Base-by-base conservation (phyloP, 495 filamentous ascomycete species). In the Trichoderma orchidacearum region DNA sequence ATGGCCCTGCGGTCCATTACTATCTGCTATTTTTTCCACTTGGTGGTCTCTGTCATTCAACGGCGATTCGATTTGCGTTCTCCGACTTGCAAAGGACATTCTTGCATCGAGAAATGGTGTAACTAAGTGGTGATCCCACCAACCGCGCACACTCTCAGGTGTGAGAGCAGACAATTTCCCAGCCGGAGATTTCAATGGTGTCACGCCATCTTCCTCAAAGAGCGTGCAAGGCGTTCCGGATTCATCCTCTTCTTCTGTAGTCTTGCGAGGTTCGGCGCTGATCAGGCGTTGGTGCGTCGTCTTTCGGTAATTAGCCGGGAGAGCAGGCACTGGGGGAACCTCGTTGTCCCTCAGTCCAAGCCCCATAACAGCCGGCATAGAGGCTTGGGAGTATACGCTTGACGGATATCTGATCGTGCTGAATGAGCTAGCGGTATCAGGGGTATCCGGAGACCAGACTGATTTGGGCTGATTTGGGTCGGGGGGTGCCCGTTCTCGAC, bases 111-210 rank as follows among this genome's bases (percentile, higher is more conserved):
- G 63, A 56, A 95, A 85, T 0, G 90, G 90, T 1, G 89, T 90
- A 1, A 84, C 84, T 38, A 95, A 78, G 58, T 85, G 41, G 41
- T 48, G 78, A 58, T 87, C 90, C 90, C 90, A 96, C 90, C 90
- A 96, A 11, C 89, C 89, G 32, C 81, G 77, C 35, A 78, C 79
- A 48, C 67, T 55, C 60, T 66, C 45, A 31, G 65, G 57, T 63
- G 64, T 65, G 56, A 58, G n/a, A 31, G 63, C 21, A 60, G 63
- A 12, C 38, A 59, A 30, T 63, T 68, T 32, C 59, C 55, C 54
- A 63, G 35, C 32, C 7, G 21, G 67, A 4, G 70, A 68, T 61
- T 71, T 73, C 41, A 61, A 61, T 11, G 58, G 60, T 9, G 59
- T 53, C 25, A 67, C 68, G 54, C 72, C 73, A 52, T 77, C 74